Conservation (phyloP, 371 early-diverging fungal species). For the Lichtheimia ramosa region DNA sequence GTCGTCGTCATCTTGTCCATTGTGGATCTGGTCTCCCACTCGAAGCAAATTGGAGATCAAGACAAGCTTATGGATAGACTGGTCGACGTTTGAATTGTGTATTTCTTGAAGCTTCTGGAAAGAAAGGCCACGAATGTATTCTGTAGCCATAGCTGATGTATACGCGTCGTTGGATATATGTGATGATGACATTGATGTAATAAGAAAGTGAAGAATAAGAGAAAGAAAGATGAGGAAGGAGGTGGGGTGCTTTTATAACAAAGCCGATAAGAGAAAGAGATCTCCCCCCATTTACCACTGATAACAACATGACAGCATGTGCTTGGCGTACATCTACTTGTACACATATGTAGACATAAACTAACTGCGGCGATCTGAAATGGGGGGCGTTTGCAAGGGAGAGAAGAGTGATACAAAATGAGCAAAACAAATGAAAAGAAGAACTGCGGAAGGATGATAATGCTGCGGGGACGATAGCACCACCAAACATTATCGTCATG, state of each 20-base stretch:
- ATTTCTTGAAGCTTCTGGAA: neutral
- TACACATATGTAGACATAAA: no score
- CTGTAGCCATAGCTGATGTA: neutral
- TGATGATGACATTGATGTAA: neutral
- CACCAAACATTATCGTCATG: no score
- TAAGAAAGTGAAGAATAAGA: neutral
- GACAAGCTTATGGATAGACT: conserved; percentile 9
- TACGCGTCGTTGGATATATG: conserved; percentile 10
- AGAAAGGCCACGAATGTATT: conserved; percentile 2
- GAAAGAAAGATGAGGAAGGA: neutral
- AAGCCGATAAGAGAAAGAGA: neutral
- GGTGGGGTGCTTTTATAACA: neutral
- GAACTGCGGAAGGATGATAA: no score
- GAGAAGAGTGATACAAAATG: no score
- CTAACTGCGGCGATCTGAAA: no score
- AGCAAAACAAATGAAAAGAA: no score
- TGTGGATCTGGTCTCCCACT: neutral
- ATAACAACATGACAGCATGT: neutral
- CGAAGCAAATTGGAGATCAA: conserved; percentile 15
- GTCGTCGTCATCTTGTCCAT: conserved; percentile 3
- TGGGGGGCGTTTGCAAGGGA: no score
- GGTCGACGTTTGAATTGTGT: neutral
- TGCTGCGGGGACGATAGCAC: no score
- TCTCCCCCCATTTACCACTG: neutral
- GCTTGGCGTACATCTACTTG: no score